Percentiles rank a stretch among this genome's conserved stretches.
Evolutionary conservation across 2,329 filamentous ascomycete genomes (phyloP).

Genomic region (Zelopaecilomyces penicillatus): DNA sequence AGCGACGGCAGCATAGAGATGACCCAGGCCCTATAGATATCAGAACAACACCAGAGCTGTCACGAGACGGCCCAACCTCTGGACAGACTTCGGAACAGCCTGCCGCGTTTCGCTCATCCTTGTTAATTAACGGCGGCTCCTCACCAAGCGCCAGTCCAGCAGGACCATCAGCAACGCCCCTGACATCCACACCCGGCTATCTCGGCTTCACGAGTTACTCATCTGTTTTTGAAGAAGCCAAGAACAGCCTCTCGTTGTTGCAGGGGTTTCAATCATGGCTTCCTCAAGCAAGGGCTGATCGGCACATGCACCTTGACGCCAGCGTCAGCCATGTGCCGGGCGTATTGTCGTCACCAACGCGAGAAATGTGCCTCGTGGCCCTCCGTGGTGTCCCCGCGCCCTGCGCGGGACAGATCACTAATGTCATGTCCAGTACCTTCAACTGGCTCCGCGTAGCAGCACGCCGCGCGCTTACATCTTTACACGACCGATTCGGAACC

Average conservation of each 20-base stretch:
- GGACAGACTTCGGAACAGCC: not conserved
- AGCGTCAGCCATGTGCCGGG: constrained; percentile 3
- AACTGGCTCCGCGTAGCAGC: constrained; percentile 24
- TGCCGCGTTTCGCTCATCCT: not conserved
- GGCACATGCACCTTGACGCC: not conserved
- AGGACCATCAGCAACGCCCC: not conserved
- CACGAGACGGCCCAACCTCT: not conserved
- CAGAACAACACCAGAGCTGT: not conserved
- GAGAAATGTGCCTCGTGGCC: constrained; percentile 29
- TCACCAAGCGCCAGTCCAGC: not conserved
- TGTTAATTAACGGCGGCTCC: not conserved
- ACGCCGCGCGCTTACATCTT: constrained; percentile 19
- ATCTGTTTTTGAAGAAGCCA: constrained; percentile 33
- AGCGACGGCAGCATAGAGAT: no score
- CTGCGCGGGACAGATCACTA: constrained; percentile 13
- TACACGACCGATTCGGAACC: constrained; percentile 24
- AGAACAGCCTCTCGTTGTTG: constrained; percentile 28
- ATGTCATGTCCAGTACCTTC: not conserved
- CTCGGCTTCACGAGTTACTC: constrained; percentile 38
- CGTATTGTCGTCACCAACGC: constrained; percentile 18
- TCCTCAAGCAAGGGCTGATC: not conserved
- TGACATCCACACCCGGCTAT: constrained; percentile 23
- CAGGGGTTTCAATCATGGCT: constrained; percentile 15
- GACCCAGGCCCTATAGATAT: no score
- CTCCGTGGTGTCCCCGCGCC: constrained; percentile 27